phyloP scores from a whole-genome alignment of 495 filamentous ascomycete species.

The Aspergillus campestris region DNA sequence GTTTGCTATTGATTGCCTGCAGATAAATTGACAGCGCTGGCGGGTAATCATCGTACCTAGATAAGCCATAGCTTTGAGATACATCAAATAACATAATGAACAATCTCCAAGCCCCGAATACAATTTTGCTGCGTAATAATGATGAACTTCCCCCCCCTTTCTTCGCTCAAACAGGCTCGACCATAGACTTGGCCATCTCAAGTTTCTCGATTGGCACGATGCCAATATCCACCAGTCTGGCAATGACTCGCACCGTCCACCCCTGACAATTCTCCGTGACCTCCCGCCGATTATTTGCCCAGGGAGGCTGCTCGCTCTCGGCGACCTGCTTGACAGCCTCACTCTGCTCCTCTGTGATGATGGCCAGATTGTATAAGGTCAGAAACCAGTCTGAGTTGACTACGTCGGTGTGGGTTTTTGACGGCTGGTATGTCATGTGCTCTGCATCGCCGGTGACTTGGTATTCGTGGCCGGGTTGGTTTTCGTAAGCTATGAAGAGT shows the following conservation, averaged over 20 bases:
- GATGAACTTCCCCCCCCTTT: too few relatives aligned
- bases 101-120: too few relatives aligned
- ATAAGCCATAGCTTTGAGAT: too few relatives aligned
- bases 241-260: slow-evolving; percentile 14
- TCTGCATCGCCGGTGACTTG: slow-evolving; percentile 18
- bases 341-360: slow-evolving; percentile 7
- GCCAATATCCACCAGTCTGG: slow-evolving; percentile 9
- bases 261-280: slow-evolving; percentile 21
- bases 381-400: background rate
- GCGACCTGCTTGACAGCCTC: slow-evolving; percentile 5
- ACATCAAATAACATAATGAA: too few relatives aligned
- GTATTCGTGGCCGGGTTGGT: slow-evolving; percentile 7
- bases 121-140: too few relatives aligned
- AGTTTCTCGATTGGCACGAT: slow-evolving; percentile 12
- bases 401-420: slow-evolving; percentile 2
- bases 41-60: too few relatives aligned
- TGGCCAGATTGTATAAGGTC: slow-evolving; percentile 6
- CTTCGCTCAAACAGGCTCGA: slow-evolving; percentile 7
- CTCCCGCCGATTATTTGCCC: slow-evolving; percentile 6
- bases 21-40: too few relatives aligned
- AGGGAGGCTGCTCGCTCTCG: slow-evolving; percentile 9
- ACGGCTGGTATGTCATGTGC: slow-evolving; percentile 15
- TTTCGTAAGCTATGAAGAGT: slow-evolving; percentile 14
- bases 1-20: too few relatives aligned
- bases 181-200: slow-evolving; percentile 12